Evolutionary conservation across 257 asterid genomes (phyloP).

Genomic region (Solanum pennellii): DNA sequence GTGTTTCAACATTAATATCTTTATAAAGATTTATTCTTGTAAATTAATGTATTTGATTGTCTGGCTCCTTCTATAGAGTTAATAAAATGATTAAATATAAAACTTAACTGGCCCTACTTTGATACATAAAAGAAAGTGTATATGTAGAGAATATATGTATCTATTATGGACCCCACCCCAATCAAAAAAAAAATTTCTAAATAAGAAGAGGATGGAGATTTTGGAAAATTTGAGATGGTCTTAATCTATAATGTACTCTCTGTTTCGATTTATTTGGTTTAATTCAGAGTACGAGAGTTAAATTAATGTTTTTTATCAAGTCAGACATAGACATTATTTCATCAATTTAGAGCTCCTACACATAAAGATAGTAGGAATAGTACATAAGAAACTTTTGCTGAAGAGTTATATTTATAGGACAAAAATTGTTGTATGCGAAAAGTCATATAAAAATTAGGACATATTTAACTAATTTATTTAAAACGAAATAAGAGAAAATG

Average conservation of each 20-base stretch:
- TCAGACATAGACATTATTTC: too few species aligned
- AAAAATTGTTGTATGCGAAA: too few species aligned
- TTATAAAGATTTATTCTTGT: background rate
- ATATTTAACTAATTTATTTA: too few species aligned
- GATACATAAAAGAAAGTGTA: background rate
- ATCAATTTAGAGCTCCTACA: too few species aligned
- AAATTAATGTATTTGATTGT: background rate
- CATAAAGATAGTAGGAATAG: too few species aligned
- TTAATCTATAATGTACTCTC: background rate
- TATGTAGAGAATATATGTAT: background rate
- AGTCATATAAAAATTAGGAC: too few species aligned
- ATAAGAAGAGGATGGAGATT: background rate
- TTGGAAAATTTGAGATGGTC: background rate
- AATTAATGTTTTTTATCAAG: background rate
- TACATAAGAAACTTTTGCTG: too few species aligned
- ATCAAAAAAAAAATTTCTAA: too few species aligned
- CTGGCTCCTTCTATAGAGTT: background rate
- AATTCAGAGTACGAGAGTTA: background rate
- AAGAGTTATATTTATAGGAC: too few species aligned
- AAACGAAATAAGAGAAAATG: too few species aligned
- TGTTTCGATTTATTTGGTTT: too few species aligned
- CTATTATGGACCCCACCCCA: background rate
- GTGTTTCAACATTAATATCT: background rate
- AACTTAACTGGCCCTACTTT: background rate
- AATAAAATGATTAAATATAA: background rate